phyloP scores from a whole-genome alignment of 1,139 yeast species.

The Lodderomyces theae region DNA sequence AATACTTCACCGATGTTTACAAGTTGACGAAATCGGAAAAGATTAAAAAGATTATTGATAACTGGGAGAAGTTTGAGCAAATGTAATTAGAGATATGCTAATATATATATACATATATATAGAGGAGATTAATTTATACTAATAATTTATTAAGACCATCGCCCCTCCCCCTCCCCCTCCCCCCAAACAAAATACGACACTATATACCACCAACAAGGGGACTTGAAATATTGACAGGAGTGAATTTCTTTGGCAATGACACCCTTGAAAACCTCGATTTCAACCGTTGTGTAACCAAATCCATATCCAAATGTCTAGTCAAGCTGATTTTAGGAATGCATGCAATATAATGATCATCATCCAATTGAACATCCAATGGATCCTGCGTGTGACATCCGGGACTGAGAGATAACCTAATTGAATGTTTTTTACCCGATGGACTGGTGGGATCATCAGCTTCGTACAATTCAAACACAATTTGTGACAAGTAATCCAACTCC shows the following conservation, averaged over 20 bases:
- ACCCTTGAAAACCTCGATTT: slow-evolving; percentile 84
- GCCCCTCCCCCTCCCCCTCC: too few relatives aligned
- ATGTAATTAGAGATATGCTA: background rate
- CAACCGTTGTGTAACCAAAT: slow-evolving; percentile 78
- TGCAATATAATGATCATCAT: slow-evolving; percentile 94
- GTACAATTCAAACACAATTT: slow-evolving; percentile 88
- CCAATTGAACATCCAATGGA: slow-evolving; percentile 94
- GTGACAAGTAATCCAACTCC: slow-evolving; percentile 92
- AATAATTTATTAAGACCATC: too few relatives aligned
- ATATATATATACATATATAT: background rate
- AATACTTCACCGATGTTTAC: slow-evolving; percentile 94
- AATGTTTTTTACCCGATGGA: slow-evolving; percentile 72
- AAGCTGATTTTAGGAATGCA: slow-evolving; percentile 88
- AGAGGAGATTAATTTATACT: too few relatives aligned
- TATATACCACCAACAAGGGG: slow-evolving; percentile 40
- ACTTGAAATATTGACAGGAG: slow-evolving; percentile 83
- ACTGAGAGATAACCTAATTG: slow-evolving; percentile 82
- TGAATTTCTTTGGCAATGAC: slow-evolving; percentile 83
- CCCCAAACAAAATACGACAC: too few relatives aligned
- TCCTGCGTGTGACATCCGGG: slow-evolving; percentile 99
- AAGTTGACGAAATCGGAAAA: slow-evolving; percentile 86
- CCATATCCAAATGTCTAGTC: slow-evolving; percentile 92
- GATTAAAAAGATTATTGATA: slow-evolving; percentile 84
- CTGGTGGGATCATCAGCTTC: slow-evolving; percentile 67
- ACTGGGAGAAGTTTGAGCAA: slow-evolving; percentile 84